phyloP scores from a whole-genome alignment of 164 flowering plant genomes.

The Vitis riparia region DNA sequence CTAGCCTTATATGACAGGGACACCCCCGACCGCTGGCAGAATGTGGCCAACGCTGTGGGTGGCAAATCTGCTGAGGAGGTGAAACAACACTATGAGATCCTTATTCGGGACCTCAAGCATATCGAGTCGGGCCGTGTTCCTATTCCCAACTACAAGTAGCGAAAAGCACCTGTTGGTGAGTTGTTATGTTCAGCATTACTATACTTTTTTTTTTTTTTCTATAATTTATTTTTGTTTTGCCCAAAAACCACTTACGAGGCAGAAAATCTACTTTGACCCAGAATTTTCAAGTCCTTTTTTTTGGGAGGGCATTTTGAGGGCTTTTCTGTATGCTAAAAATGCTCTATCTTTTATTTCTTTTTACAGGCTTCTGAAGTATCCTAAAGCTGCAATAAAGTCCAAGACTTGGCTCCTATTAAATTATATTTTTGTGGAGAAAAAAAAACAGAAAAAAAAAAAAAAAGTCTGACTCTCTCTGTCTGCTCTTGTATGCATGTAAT shows the following conservation, averaged over 20 bases:
- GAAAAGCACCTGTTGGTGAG: background rate
- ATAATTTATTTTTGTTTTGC: no score
- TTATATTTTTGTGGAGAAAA: background rate
- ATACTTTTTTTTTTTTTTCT: no score
- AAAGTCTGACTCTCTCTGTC: background rate
- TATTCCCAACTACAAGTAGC: conserved; percentile 27
- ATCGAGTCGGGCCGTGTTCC: conserved; percentile 43
- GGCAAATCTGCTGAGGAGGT: conserved; percentile 44
- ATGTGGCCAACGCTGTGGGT: conserved; percentile 41
- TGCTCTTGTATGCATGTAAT: background rate
- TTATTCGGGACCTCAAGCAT: conserved; percentile 33
- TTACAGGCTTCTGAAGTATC: conserved; percentile 17
- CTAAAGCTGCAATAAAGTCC: conserved; percentile 10
- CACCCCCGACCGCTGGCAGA: conserved; percentile 49
- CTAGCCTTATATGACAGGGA: conserved; percentile 44
- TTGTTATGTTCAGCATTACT: no score
- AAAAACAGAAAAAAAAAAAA: background rate
- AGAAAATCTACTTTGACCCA: no score
- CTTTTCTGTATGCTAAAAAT: background rate
- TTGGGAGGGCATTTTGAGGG: background rate
- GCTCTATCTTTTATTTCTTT: background rate
- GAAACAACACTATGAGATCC: conserved; percentile 36
- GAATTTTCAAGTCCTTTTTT: no score
- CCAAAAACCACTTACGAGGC: no score
- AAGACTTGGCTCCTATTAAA: background rate